Base-by-base conservation (phyloP, 805 yeast genomes). In the Candida succiphila region DNA sequence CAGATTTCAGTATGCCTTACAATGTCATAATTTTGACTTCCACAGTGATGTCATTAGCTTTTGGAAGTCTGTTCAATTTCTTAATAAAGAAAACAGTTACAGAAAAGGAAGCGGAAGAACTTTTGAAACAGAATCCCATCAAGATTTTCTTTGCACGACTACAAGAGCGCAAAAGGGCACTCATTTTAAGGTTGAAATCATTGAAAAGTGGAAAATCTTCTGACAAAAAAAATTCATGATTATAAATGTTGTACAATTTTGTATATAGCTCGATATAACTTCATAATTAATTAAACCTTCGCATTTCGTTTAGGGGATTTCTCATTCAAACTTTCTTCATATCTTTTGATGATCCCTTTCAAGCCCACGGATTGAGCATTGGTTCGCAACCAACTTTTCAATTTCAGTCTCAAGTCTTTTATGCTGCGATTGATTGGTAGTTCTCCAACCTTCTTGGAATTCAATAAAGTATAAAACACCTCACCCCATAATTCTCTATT, bases 1-100 rank as follows among this genome's bases (percentile, higher is more conserved):
- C 98, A 0, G 98, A 92, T 60, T 92, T 92, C 58, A 83, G 95
- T 41, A 92, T 92, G 98, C 98, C 98, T 1, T 92, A 92, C 54
- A 92, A 92, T 48, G 98, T 92, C 27, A 89, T 92, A 39, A 92
- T 92, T 30, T 64, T 92, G 40, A 84, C 97, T 0, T 84, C 95
- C 7, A 92, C 98, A 0, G 80, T 87, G 6, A 81, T 92, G 85
- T 86, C 97, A 1, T 61, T 92, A 37, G 78, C 89, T 0, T 89
- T 88, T 60, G 97, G 97, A 7, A 75, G 89, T 0, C 49, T 88
- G 2, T 87, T 78, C 61, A 88, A 89, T 48, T 60, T 87, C 34
- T 51, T 92, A 29, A 75, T 78, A 7, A 84, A 87, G 48, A 67
- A 75, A 46, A 71, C 83, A 9, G 77, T 87, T 0, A 73, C 89